phyloP scores from a whole-genome alignment of 2,329 filamentous ascomycete genomes.

The Cordyceps militaris region DNA sequence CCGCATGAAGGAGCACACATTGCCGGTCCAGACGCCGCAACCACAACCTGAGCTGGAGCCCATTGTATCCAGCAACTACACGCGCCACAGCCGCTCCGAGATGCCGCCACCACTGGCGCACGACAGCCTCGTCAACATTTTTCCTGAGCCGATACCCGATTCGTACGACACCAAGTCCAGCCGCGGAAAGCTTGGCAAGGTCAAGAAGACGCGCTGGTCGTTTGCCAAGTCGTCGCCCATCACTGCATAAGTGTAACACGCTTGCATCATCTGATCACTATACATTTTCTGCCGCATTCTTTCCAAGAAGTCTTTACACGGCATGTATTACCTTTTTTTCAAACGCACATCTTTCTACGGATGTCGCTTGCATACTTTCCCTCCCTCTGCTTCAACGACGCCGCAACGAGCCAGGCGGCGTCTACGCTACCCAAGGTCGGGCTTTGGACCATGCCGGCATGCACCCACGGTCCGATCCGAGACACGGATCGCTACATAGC shows the following conservation, averaged over 20 bases:
- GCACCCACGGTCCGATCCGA: no score
- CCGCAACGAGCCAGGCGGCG: background rate
- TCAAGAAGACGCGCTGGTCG: conserved; percentile 27
- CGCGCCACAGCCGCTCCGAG: conserved; percentile 10
- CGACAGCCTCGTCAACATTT: conserved; percentile 11
- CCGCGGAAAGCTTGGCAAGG: conserved; percentile 9
- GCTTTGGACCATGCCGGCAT: background rate
- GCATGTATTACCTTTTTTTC: background rate
- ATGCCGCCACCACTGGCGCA: conserved; percentile 6
- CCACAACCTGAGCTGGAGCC: conserved; percentile 23
- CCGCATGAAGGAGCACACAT: conserved; percentile 17
- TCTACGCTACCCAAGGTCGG: background rate
- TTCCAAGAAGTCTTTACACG: background rate
- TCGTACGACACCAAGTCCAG: background rate
- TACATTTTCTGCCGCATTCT: background rate
- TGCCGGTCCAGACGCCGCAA: background rate
- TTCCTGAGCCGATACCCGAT: conserved; percentile 13
- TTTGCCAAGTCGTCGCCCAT: conserved; percentile 21
- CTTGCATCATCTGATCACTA: background rate
- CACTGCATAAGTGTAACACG: conserved; percentile 19
- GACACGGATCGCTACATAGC: background rate
- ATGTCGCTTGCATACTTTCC: background rate
- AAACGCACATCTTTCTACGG: background rate
- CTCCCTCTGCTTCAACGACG: background rate
- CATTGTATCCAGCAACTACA: conserved; percentile 20